Base-by-base conservation (phyloP, 2,329 filamentous ascomycete species). In the Arachnomyces sp. region DNA sequence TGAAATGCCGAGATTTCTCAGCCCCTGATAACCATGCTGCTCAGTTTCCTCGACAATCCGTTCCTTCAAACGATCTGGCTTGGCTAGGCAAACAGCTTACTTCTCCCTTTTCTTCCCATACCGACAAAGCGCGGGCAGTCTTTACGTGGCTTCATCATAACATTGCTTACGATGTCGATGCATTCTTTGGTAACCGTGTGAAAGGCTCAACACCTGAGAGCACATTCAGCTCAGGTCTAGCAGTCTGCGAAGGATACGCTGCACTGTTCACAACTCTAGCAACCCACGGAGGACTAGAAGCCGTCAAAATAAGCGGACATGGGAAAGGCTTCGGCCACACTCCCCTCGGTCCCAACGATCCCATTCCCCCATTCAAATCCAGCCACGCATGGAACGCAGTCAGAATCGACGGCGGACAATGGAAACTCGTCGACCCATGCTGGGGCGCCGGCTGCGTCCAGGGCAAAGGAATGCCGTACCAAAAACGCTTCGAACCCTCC, bases 81-180 rank as follows among this genome's bases (percentile, higher is more conserved):
- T 85, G 85, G 67, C 73, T 98, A 16, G 88, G 89, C 0, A 74
- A 77, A 38, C 77, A 84, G 38, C 75, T 96, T 14, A 94, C 87
- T 42, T 71, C 74, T 3, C 83, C 84, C 0, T 95, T 96, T 56
- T 65, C 78, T 1, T 95, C 86, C 1, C 67, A 71, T 1, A 95
- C 90, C 0, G 90, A 96, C 62, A 95, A 95, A 66, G 90, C 92
- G 2, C 77, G 92, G 18, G 87, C 80, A 2, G 86, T 98, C 44
- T 96, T 96, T 59, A 86, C 85, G 1, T 98, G 92, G 92, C 79
- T 89, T 31, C 90, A 96, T 63, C 82, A 96, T 62, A 96, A 96
- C 53, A 81, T 98, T 43, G 74, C 73, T 34, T 98, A 96, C 59
- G 86, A 96, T 57, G 78, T 80, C 0, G 73, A 77, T 17, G 75